Percentiles rank a stretch among this genome's conserved stretches.
Evolutionary conservation across 257 asterid genomes (phyloP).

Genomic region (Cinchona pubescens): DNA sequence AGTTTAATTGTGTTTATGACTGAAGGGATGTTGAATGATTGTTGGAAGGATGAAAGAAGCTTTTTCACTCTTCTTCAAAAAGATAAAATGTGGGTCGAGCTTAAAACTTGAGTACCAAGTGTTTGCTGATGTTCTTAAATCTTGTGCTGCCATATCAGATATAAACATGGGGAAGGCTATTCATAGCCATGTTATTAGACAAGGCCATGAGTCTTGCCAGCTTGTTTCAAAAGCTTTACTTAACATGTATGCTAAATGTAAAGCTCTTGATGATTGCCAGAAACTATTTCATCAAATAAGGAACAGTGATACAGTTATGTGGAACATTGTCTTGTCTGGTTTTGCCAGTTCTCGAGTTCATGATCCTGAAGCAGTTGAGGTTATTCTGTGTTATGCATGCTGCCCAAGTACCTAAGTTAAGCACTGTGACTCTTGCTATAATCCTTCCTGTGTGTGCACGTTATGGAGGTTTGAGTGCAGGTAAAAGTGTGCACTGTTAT

Average conservation of each 20-base stretch:
- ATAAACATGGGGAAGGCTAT: constrained; percentile 47
- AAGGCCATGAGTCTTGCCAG: constrained; percentile 55
- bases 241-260: constrained; percentile 83
- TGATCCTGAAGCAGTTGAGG: constrained; percentile 43
- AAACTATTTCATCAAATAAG: constrained; percentile 43
- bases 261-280: constrained; percentile 54
- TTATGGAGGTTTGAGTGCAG: constrained; percentile 34
- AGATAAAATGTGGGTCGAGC: constrained; percentile 25
- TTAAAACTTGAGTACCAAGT: constrained; percentile 38
- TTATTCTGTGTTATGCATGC: constrained; percentile 46
- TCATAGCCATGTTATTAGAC: constrained; percentile 56
- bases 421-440: constrained; percentile 61
- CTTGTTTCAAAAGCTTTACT: constrained; percentile 58
- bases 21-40: neutral
- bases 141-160: constrained; percentile 49
- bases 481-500: constrained; percentile 56
- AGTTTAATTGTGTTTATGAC: neutral
- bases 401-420: constrained; percentile 41
- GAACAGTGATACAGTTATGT: constrained; percentile 51
- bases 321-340: constrained; percentile 81
- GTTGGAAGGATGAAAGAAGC: constrained; percentile 36
- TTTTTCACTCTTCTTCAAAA: constrained; percentile 34
- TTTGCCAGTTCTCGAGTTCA: constrained; percentile 49
- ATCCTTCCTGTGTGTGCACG: constrained; percentile 66
- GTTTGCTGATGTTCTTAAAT: constrained; percentile 53